Percentiles rank a stretch among this genome's conserved stretches.
Conservation (phyloP, 2,329 filamentous ascomycete species). For the Penicillium crustosum region DNA sequence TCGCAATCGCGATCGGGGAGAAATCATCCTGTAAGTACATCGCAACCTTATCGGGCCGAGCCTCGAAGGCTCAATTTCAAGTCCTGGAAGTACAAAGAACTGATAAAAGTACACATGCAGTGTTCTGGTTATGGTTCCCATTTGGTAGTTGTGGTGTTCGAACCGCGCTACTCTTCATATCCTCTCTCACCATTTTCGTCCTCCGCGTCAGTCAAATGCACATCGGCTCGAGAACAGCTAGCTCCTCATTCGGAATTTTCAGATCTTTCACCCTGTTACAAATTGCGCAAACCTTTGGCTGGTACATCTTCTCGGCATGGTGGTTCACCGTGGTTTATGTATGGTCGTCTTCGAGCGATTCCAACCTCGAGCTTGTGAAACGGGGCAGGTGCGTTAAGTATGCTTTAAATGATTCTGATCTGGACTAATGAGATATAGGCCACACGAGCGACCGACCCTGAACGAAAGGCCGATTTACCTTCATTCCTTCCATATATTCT, state of each 20-base stretch:
- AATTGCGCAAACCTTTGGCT: conserved; percentile 68
- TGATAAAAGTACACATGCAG: conserved; percentile 46
- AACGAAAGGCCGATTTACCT: conserved; percentile 88
- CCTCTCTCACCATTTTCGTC: conserved; percentile 74
- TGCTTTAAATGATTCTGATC: conserved; percentile 1
- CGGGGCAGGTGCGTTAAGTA: conserved; percentile 58
- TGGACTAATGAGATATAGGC: conserved; percentile 28
- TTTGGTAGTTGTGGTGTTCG: conserved; percentile 73
- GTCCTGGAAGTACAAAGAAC: neutral
- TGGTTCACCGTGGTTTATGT: conserved; percentile 80
- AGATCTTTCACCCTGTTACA: conserved; percentile 57
- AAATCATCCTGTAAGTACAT: conserved; percentile 65
- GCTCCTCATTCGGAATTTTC: conserved; percentile 66
- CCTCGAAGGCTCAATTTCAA: neutral
- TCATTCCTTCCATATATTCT: conserved; percentile 65
- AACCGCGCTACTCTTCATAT: conserved; percentile 71
- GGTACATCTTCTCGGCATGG: conserved; percentile 75
- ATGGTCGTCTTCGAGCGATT: conserved; percentile 61
- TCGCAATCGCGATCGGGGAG: conserved; percentile 68
- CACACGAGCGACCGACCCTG: conserved; percentile 68
- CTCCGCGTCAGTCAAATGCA: conserved; percentile 84
- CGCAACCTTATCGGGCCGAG: neutral
- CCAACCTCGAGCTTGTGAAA: conserved; percentile 71
- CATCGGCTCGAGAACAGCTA: conserved; percentile 68
- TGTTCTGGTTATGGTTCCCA: conserved; percentile 84